Conservation (phyloP, 1,139 yeast species). For the Geotrichum histeridarum region DNA sequence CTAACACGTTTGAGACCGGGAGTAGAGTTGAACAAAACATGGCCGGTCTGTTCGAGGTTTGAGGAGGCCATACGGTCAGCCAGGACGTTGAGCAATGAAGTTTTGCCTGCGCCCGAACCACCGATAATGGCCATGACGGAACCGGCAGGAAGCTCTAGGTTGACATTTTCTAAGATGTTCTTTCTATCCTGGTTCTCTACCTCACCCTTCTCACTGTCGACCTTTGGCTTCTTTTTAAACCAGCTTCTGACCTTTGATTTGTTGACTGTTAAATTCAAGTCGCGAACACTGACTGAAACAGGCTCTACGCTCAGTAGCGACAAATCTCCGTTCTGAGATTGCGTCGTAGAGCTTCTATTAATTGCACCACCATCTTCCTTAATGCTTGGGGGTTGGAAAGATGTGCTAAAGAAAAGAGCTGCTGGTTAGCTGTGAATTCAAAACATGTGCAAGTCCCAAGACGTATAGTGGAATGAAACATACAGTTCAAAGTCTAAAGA, state of each 20-base stretch:
- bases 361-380: background rate
- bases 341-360: background rate
- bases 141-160: slow-evolving; percentile 52
- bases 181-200: background rate
- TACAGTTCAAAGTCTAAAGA: too few species aligned
- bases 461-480: too few species aligned
- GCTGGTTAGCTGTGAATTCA: too few species aligned
- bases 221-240: slow-evolving; percentile 1
- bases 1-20: slow-evolving; percentile 37
- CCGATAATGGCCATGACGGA: slow-evolving; percentile 69
- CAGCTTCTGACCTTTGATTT: slow-evolving; percentile 1
- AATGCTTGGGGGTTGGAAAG: too few species aligned
- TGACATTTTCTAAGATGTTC: slow-evolving; percentile 38
- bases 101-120: slow-evolving; percentile 84
- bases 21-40: slow-evolving; percentile 41
- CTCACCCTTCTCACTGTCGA: background rate
- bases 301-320: slow-evolving; percentile 13
- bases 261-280: slow-evolving; percentile 8
- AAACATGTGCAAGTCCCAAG: too few species aligned
- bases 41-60: slow-evolving; percentile 30
- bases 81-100: slow-evolving; percentile 67
- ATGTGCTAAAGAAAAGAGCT: too few species aligned
- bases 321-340: slow-evolving; percentile 5
- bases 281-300: slow-evolving; percentile 14
- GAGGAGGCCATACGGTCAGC: slow-evolving; percentile 53